Conservation (phyloP, 2,329 filamentous ascomycete species). For the Cryoendolithus antarcticus region DNA sequence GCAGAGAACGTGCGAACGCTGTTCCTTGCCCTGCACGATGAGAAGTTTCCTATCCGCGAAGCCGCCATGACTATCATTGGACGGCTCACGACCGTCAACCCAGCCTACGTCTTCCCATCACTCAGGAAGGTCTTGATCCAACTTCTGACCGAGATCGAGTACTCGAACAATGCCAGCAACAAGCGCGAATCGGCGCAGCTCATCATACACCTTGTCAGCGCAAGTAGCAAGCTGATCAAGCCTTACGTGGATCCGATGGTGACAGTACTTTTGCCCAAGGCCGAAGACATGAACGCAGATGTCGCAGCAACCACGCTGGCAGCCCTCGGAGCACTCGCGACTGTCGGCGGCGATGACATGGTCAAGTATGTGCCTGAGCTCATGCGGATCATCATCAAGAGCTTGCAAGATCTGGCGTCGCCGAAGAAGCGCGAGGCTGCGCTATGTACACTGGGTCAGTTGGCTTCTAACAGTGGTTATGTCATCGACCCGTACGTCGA, state of each 20-base stretch:
- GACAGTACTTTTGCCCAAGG: constrained; percentile 83
- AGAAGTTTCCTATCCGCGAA: constrained; percentile 83
- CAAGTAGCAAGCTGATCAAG: constrained; percentile 84
- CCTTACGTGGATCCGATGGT: constrained; percentile 97
- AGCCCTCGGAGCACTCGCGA: constrained; percentile 86
- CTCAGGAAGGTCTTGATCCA: constrained; percentile 91
- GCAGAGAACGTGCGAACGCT: constrained; percentile 93
- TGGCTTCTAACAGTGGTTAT: constrained; percentile 93
- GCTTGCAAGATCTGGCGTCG: constrained; percentile 86
- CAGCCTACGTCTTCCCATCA: constrained; percentile 93
- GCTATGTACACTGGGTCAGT: constrained; percentile 75
- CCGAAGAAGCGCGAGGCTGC: constrained; percentile 83
- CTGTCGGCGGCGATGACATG: constrained; percentile 90
- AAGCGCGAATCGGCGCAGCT: constrained; percentile 95
- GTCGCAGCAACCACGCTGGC: constrained; percentile 92
- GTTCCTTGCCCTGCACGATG: constrained; percentile 91
- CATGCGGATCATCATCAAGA: constrained; percentile 91
- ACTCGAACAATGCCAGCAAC: constrained; percentile 83
- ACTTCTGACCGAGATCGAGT: constrained; percentile 89
- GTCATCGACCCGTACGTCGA: constrained; percentile 94
- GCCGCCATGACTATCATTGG: constrained; percentile 95
- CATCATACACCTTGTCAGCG: constrained; percentile 82
- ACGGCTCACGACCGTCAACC: constrained; percentile 78
- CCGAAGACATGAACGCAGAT: constrained; percentile 68
- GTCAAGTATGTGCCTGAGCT: constrained; percentile 77